phyloP scores from a whole-genome alignment of 352 stramenopile species.

The Phytophthora sansomeana region DNA sequence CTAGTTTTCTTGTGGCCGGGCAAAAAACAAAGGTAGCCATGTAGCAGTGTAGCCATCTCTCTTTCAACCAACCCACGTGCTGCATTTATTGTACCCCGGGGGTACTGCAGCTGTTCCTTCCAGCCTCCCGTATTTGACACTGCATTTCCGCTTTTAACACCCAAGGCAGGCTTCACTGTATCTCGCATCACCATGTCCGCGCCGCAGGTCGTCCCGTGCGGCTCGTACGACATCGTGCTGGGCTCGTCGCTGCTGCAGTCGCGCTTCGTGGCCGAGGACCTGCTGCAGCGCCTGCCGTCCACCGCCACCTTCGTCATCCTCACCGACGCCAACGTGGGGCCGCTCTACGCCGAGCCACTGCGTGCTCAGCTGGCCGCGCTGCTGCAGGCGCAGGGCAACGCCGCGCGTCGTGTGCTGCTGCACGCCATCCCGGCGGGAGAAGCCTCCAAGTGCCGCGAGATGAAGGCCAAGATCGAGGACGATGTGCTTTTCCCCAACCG shows the following conservation, averaged over 20 bases:
- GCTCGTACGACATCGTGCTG: conserved; percentile 85
- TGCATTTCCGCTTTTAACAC: not conserved
- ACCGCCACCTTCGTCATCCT: conserved; percentile 87
- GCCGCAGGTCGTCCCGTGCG: conserved; percentile 70
- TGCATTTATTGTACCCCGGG: no score
- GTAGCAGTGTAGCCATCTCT: no score
- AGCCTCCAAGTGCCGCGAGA: conserved; percentile 78
- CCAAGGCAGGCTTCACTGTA: not conserved
- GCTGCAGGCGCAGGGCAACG: conserved; percentile 33
- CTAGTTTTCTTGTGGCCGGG: no score
- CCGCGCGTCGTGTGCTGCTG: conserved; percentile 65
- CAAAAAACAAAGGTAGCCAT: no score
- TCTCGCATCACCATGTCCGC: conserved; percentile 8
- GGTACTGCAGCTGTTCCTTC: no score
- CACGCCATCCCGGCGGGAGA: conserved; percentile 75
- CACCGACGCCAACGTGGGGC: conserved; percentile 78
- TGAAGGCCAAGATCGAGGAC: conserved; percentile 85
- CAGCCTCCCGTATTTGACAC: no score
- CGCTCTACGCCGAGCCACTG: conserved; percentile 77
- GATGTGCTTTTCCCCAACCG: conserved; percentile 83
- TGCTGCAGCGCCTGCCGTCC: conserved; percentile 56
- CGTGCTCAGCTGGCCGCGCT: conserved; percentile 53
- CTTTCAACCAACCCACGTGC: no score
- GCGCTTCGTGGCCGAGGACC: conserved; percentile 68
- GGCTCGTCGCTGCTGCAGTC: conserved; percentile 71